Evolutionary conservation across 495 filamentous ascomycete genomes (phyloP), one percentile per base, ranked within the genome.

Genomic region (Xylaria telfairii): DNA sequence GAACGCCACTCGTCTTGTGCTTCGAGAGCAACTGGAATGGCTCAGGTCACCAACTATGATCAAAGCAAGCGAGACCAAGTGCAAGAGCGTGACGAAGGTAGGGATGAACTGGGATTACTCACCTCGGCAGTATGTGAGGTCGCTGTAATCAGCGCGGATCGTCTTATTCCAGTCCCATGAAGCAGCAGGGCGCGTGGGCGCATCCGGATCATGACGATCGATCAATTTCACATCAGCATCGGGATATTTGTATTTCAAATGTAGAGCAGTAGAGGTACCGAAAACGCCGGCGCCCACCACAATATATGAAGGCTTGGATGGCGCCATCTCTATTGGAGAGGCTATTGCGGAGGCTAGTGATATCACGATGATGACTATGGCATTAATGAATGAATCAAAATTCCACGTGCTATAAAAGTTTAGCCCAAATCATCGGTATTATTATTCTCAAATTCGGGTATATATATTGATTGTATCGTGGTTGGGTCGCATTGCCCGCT

Each of bases 121-220:
- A 70, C 68, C 57, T 59, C 80, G 68, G 70, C 81, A 84, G 81
- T 92, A 92, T 41, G 87, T 73, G 19, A 81, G 76, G 72, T 90
- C 84, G 42, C 81, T 78, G 77, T 92, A 92, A 74, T 92, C 90
- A 66, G 89, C 84, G 73, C 90, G 89, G 24, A 92, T 78, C 19
- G 91, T 87, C 72, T 91, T 91, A 74, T 91, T 91, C 82, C 87
- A 88, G 78, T 92, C 90, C 82, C 86, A 87, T 1, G 90, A 90
- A 30, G 90, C 90, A 26, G 87, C 88, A 42, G 72, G 80, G 74
- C 70, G 84, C 73, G 51, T 78, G 69, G 69, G 79, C 2, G 77
- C 76, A 15, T 74, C 75, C 67, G 84, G 84, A 61, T 81, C 75
- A 77, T 86, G 75, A 13, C 90, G 83, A 75, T 92, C 89, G 60